Evolutionary conservation across 73 alveolate genomes (phyloP), one percentile per base, ranked within the genome.

Genomic region (Blepharisma stoltei): DNA sequence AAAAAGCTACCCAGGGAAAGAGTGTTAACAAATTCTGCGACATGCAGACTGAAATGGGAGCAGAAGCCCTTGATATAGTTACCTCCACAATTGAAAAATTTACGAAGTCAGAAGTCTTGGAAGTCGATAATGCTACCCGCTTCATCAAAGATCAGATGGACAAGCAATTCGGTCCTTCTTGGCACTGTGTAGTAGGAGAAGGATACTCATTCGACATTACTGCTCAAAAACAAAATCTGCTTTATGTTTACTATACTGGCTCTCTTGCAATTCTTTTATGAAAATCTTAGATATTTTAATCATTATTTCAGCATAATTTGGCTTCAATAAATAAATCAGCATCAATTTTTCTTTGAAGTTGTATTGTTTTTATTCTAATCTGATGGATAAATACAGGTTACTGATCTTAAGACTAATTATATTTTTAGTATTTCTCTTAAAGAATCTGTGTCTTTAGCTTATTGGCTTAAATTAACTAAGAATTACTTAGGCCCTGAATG

Each of bases 171-270:
- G 93, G 93, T 3, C 89, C 93, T 6, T 65, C 76, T 45, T 86
- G 93, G 93, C 93, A 86, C 54, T 80, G 87, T 45, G 73, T 80
- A 7, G 81, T 86, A 52, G 93, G 93, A 8, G 86, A 86, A 66
- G 93, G 93, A 8, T 86, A 67, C 55, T 81, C 93, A n/a, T 86
- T 86, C 48, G 93, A 86, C 38, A 81, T 86, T 9, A 86, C 93
- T 5, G 55, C 87, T 21, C 84, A 86, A 55, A 85, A 84, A 23
- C 80, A 82, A 80, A 78, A 87, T 21, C 77, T 85, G 37, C 80
- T 86, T 41, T 67, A 76, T 27, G 75, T 86, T 89, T 86, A 81
- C 68, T 86, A 86, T 66, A 85, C 89, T 8, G 93, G 93, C 38
- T 55, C 60, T 27, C 23, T 78, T 32, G 86, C 89, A 2, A 68